These are phyloP conservation scores for Xylaria nigripes DNA, from an alignment of 495 filamentous ascomycete genomes.

Conservation along the genomic window DNA sequence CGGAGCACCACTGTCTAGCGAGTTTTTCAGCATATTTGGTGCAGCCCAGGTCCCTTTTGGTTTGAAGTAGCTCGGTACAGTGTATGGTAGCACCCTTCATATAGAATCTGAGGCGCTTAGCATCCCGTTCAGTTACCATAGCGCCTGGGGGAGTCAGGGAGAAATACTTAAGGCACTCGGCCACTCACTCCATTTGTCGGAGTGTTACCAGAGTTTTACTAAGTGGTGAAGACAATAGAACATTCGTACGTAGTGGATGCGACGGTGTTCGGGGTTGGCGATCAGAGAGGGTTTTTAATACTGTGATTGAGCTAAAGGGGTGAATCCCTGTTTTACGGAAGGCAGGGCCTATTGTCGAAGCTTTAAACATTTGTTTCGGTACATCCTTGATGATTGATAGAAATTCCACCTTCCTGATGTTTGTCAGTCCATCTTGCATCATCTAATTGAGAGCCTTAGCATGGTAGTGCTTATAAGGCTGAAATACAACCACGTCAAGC, in stretches of 20 bases:
- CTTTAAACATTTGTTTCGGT: neutral
- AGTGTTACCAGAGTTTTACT: neutral
- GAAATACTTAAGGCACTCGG: neutral
- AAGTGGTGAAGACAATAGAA: neutral
- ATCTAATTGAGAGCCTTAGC: neutral
- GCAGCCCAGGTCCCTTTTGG: neutral
- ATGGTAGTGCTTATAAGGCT: conserved; percentile 1
- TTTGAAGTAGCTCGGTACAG: neutral
- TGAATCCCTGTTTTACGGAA: neutral
- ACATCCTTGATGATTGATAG: neutral
- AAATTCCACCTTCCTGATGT: conserved; percentile 1
- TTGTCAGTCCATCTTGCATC: neutral
- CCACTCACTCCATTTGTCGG: neutral
- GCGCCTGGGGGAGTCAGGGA: neutral
- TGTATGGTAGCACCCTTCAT: neutral
- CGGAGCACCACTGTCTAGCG: neutral
- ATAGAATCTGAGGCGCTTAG: neutral
- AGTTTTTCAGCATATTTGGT: neutral
- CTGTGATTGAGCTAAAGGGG: neutral
- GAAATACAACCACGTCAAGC: neutral
- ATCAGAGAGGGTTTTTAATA: neutral
- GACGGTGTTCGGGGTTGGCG: neutral
- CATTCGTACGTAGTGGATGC: neutral
- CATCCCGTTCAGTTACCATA: neutral
- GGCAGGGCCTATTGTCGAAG: neutral